Evolutionary conservation across 108 stramenopile genomes (phyloP).

Genomic region (Fragilariopsis cylindrus): DNA sequence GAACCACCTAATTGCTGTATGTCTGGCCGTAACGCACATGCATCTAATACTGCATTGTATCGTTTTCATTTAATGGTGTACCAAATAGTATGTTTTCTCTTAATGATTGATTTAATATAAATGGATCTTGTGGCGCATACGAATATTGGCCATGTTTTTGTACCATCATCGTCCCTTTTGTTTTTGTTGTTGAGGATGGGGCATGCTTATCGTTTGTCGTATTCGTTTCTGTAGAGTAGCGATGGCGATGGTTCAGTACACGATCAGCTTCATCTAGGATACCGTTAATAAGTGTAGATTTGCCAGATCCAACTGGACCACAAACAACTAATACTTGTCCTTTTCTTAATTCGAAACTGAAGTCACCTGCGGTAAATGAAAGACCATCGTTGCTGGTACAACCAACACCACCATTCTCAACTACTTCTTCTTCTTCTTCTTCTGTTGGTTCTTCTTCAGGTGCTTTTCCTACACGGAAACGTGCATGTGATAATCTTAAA

Average conservation of each 20-base stretch:
- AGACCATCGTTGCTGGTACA: slow-evolving; percentile 7
- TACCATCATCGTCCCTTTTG: slow-evolving; percentile 14
- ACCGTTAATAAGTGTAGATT: slow-evolving; percentile 74
- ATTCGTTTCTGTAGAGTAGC: too few species aligned
- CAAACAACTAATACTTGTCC: slow-evolving; percentile 68
- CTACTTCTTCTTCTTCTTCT: too few species aligned
- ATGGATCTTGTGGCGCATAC: slow-evolving; percentile 91
- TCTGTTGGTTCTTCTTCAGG: background rate
- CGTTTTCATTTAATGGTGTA: slow-evolving; percentile 50
- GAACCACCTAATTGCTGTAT: slow-evolving; percentile 61
- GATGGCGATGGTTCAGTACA: background rate
- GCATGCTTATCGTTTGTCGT: too few species aligned
- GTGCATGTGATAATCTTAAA: slow-evolving; percentile 18
- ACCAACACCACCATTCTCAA: slow-evolving; percentile 9
- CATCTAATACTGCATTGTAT: slow-evolving; percentile 85
- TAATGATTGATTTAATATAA: slow-evolving; percentile 92
- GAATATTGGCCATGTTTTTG: slow-evolving; percentile 60
- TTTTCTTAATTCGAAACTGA: slow-evolving; percentile 47
- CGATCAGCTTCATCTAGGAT: slow-evolving; percentile 80
- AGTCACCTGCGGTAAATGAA: slow-evolving; percentile 46
- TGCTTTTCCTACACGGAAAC: slow-evolving; percentile 25
- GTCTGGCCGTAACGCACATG: slow-evolving; percentile 77
- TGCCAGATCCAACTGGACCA: slow-evolving; percentile 88
- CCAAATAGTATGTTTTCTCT: slow-evolving; percentile 98
- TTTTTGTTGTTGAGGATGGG: slow-evolving; percentile 1